Percentiles rank a stretch among this genome's conserved stretches.
Evolutionary conservation across 2,329 filamentous ascomycete genomes (phyloP).

Genomic region (Stagonosporopsis tanaceti): DNA sequence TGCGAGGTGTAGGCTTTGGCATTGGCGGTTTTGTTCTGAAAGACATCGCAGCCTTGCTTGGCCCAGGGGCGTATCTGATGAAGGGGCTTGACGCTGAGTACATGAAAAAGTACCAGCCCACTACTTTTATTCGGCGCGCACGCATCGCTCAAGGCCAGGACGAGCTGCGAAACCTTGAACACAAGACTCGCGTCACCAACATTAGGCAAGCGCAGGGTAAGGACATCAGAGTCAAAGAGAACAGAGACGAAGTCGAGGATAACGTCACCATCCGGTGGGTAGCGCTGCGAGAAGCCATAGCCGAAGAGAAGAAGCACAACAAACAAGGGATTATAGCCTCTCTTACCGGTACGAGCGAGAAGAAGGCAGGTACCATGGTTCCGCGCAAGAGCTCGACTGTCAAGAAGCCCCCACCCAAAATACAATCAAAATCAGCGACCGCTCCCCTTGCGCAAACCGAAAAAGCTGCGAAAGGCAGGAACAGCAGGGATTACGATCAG

Average conservation of each 20-base stretch:
- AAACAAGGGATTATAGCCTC: slow-evolving; percentile 36
- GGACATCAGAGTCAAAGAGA: slow-evolving; percentile 19
- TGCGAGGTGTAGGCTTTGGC: slow-evolving; percentile 66
- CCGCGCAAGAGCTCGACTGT: slow-evolving; percentile 34
- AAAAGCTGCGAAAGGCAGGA: slow-evolving; percentile 14
- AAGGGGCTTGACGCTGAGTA: slow-evolving; percentile 71
- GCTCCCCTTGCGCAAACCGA: slow-evolving; percentile 20
- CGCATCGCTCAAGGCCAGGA: slow-evolving; percentile 65
- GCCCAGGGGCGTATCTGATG: slow-evolving; percentile 68
- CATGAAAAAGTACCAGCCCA: slow-evolving; percentile 62
- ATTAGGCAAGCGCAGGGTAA: slow-evolving; percentile 20
- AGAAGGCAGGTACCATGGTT: slow-evolving; percentile 40
- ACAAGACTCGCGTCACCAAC: slow-evolving; percentile 13
- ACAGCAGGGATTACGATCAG: slow-evolving; percentile 21
- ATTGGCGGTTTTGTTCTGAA: slow-evolving; percentile 71
- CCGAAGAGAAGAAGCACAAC: slow-evolving; percentile 36
- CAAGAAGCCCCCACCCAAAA: slow-evolving; percentile 15
- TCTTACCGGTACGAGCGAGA: slow-evolving; percentile 34
- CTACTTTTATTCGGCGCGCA: slow-evolving; percentile 63
- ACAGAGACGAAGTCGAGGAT: slow-evolving; percentile 44
- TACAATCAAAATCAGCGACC: slow-evolving; percentile 20
- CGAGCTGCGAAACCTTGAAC: slow-evolving; percentile 36
- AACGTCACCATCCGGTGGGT: slow-evolving; percentile 35
- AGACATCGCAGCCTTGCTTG: slow-evolving; percentile 67
- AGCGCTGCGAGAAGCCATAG: slow-evolving; percentile 31